Evolutionary conservation across 495 filamentous ascomycete genomes (phyloP), one percentile per base, ranked within the genome.

Genomic region (Neurospora sp.): DNA sequence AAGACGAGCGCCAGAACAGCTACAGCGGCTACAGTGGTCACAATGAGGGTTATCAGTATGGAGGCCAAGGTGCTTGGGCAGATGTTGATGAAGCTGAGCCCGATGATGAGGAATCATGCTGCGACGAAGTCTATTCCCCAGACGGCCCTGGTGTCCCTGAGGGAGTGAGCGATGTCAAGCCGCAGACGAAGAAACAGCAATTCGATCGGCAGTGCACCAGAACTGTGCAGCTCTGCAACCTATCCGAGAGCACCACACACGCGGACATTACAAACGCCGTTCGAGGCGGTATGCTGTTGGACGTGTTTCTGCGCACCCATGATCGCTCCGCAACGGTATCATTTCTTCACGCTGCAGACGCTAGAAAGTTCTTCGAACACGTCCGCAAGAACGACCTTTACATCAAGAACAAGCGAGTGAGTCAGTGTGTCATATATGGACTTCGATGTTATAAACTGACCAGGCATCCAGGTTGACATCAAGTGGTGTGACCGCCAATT

Each of bases 401-500:
- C 75, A 82, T 96, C 71, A 87, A 88, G 69, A 87, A 87, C 61
- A 90, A 90, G 75, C 84, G 89, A 73, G 93, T 96, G 81, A 79
- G 86, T 83, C 14, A 12, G 4, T 59, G 27, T 8, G 20, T 39
- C 9, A 14, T 40, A 4, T 27, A 10, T 20, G 2, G 38, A 40
- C 9, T 69, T 27, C 6, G 40, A 45, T 17, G 1, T 31, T 72
- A 38, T 53, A 20, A 10, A 48, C 41, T 78, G 20, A 75, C 70
- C 0, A 22, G 48, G 4, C 3, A 48, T 44, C 2, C 70, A 94
- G 92, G 80, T 93, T 71, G 89, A 92, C 37, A 83, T 91, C 70
- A 83, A 83, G 39, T 94, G 92, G 92, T 88, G 86, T 59, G 89
- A 93, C 69, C 87, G 90, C 3, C 93, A 94, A 79, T 94, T 91